Conservation (phyloP, 306 rosid genomes). For the Benincasa hispida region DNA sequence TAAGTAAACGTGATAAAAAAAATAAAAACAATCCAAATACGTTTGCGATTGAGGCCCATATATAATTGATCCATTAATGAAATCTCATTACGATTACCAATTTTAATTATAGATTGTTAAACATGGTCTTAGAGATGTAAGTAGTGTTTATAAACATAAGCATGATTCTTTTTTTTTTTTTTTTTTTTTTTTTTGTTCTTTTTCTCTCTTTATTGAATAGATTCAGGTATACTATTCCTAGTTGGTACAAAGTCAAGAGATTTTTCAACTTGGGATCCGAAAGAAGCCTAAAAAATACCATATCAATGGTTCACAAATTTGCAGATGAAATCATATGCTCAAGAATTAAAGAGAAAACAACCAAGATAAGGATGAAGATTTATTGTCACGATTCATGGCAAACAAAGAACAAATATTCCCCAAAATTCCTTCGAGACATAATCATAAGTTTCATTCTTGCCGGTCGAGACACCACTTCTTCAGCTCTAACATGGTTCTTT, state of each 20-base stretch:
- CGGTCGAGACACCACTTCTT: constrained; percentile 62
- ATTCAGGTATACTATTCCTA: constrained; percentile 14
- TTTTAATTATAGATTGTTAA: too few relatives aligned
- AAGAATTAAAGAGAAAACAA: constrained; percentile 14
- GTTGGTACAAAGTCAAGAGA: constrained; percentile 12
- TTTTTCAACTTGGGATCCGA: constrained; percentile 30
- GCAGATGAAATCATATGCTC: constrained; percentile 39
- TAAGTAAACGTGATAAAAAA: too few relatives aligned
- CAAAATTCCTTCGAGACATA: constrained; percentile 46
- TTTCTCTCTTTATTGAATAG: neutral
- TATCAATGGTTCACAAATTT: constrained; percentile 24
- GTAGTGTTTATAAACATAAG: too few relatives aligned
- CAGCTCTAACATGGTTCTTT: constrained; percentile 60
- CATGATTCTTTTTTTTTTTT: too few relatives aligned
- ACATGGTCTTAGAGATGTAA: too few relatives aligned
- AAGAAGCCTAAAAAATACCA: constrained; percentile 22
- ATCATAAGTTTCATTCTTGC: constrained; percentile 54
- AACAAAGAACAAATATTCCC: constrained; percentile 20
- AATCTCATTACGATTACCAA: too few relatives aligned
- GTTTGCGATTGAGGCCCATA: too few relatives aligned
- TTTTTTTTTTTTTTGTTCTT: too few relatives aligned
- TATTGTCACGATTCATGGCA: constrained; percentile 50
- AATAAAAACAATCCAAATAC: too few relatives aligned
- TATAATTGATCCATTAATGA: too few relatives aligned
- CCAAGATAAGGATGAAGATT: constrained; percentile 11